Conservation (phyloP, 768 basidiomycete genomes). For the Pulveroboletus sp. region DNA sequence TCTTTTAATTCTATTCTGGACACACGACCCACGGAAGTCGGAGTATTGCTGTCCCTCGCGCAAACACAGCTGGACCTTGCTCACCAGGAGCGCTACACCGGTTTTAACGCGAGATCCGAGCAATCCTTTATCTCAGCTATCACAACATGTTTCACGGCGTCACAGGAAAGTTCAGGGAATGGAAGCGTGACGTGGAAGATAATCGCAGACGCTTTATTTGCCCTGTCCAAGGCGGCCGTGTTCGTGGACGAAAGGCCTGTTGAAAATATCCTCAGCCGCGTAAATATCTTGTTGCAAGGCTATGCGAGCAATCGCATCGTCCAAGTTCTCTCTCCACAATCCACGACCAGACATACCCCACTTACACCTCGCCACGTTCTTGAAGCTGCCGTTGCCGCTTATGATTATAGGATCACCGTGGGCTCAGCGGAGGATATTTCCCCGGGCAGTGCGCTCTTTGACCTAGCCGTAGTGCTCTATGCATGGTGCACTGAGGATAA, state of each 20-base stretch:
- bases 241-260: constrained; percentile 45
- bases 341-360: constrained; percentile 17
- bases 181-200: constrained; percentile 79
- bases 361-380: constrained; percentile 37
- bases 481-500: constrained; percentile 38
- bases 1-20: constrained; percentile 55
- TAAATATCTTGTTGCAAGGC: constrained; percentile 37
- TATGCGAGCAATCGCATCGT: constrained; percentile 40
- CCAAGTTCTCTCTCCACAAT: constrained; percentile 35
- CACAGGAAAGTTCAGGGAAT: constrained; percentile 56
- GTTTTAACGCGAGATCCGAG: constrained; percentile 73
- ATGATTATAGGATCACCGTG: constrained; percentile 57
- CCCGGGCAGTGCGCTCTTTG: constrained; percentile 63
- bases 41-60: constrained; percentile 65
- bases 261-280: constrained; percentile 28
- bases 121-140: constrained; percentile 64
- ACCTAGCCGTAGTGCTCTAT: constrained; percentile 63
- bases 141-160: constrained; percentile 41
- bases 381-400: constrained; percentile 53
- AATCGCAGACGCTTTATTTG: constrained; percentile 69
- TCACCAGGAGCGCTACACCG: constrained; percentile 54
- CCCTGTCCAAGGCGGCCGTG: constrained; percentile 50
- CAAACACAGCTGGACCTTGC: constrained; percentile 73
- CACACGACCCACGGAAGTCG: constrained; percentile 59
- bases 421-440: constrained; percentile 46